Base-by-base conservation (phyloP, 1,284 basidiomycete genomes). In the Bondarzewia mesenterica region DNA sequence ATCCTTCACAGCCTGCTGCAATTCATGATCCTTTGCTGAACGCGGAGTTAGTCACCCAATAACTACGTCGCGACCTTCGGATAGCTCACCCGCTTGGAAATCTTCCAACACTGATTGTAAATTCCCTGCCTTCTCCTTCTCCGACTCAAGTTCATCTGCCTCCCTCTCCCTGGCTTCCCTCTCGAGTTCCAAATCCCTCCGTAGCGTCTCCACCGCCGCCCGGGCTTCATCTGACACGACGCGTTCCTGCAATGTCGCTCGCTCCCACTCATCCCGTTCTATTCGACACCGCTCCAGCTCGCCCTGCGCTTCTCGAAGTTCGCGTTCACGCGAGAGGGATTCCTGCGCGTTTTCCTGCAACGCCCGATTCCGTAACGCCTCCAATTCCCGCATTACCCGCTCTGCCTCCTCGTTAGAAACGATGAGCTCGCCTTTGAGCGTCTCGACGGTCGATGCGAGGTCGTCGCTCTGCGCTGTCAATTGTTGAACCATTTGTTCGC, bases 101-200 rank as follows among this genome's bases (percentile, higher is more conserved):
- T 99, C 96, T 62, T 91, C 85, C 52, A 99, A 69, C 1, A 99
- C 94, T 6, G 88, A 85, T 64, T 97, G 91, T 49, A 99, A 67
- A 63, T 98, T 96, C 2, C 68, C 70, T 2, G 85, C 80, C 57
- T 85, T 88, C 66, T 89, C 83, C 50, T 72, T 75, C 60, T 97
- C 93, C 14, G 70, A 66, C 47, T 82, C 78, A 23, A 88, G 66
- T 47, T 84, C 79, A 0, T 65, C 68, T n/a, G 65, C 63, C 3
- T 81, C 73, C 50, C 71, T 67, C 48, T 78, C 75, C 52, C 77
- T 65, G 25, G 72, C 73, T 47, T 78, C 77, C 48, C 74, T 67
- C 52, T 85, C 82, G 7, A 83, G 66, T 51, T 85, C 82, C 42
- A 89, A 57, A 46, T 89, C 85, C 46, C 84, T 66, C 61, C 85